Base-by-base conservation (phyloP, 2,329 filamentous ascomycete species). In the Aureobasidium melanogenum region DNA sequence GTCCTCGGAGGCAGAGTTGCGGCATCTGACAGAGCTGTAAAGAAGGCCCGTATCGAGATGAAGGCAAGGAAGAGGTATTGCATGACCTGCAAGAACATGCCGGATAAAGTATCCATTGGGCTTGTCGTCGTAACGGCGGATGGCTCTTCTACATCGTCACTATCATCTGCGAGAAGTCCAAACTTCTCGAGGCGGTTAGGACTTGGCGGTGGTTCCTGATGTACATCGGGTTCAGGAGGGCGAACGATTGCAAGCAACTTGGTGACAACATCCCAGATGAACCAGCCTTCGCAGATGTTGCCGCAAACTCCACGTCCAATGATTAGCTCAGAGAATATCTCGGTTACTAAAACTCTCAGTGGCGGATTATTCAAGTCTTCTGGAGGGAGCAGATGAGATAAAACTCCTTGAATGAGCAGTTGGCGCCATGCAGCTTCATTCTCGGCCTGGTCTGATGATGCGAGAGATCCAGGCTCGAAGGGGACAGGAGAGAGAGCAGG, bases 281-380 rank as follows among this genome's bases (percentile, higher is more conserved):
- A 82, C 89, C 90, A 95, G 26, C 89, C 89, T 75, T 97, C 87
- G 67, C 88, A 91, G 43, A 88, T 81, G 72, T 88, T 95, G 69
- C 87, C 88, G 68, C 86, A 85, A 68, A 97, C 80, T 62, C 88
- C 82, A 67, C 90, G 91, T 64, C 90, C 90, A 65, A 99, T 80
- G 64, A 97, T 89, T 72, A 96, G 85, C 74, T 97, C 91, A 7
- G 91, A 89, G 64, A 97, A 81, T 66, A 97, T 88, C 74, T 97
- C 91, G 60, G 86, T 85, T 64, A 97, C 88, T 64, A 99, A 79
- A 38, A 89, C 83, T 61, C 89, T 88, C 68, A 97, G 79, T 72
- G 90, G 96, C 59, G 84, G 84, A 72, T 96, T 97, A 69, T 93
- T 86, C 41, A 97, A 79, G 72, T 97, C 93, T 69, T 97, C 93